phyloP scores from a whole-genome alignment of 2,329 filamentous ascomycete species.

The Fonsecaea multimorphosa region DNA sequence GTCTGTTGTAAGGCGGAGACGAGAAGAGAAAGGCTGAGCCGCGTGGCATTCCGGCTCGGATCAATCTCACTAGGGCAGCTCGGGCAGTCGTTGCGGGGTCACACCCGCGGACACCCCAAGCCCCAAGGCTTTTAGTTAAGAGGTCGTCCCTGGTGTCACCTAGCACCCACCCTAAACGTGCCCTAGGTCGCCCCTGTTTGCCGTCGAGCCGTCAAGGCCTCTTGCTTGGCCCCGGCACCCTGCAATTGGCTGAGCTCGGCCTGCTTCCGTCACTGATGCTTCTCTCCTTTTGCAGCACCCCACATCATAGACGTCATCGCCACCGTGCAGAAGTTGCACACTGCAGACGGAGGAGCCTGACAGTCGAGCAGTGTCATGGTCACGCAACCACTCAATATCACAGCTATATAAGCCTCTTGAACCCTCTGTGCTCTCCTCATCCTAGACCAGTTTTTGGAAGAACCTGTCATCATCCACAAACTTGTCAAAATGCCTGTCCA shows the following conservation, averaged over 20 bases:
- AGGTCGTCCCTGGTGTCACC: no score
- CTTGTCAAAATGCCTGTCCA: constrained; percentile 1
- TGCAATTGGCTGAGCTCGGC: constrained; percentile 4
- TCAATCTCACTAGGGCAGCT: not conserved
- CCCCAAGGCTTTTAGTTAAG: no score
- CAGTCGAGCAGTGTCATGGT: constrained; percentile 2
- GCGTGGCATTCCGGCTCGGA: constrained; percentile 12
- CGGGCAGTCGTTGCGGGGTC: constrained; percentile 13
- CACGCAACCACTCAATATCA: not conserved
- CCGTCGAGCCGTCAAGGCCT: not conserved
- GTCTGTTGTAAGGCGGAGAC: not conserved
- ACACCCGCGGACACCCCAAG: not conserved
- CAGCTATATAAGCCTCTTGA: constrained; percentile 8
- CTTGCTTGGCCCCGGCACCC: not conserved
- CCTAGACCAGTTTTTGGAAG: not conserved
- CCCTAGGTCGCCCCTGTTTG: not conserved
- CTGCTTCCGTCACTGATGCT: constrained; percentile 15
- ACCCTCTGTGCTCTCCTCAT: not conserved
- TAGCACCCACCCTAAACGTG: no score
- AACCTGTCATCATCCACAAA: not conserved
- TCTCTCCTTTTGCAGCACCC: constrained; percentile 1
- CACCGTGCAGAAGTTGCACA: not conserved
- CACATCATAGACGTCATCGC: constrained; percentile 23
- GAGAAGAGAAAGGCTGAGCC: constrained; percentile 10
- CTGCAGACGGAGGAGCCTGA: constrained; percentile 7